A percentile compares a stretch with the other conserved stretches of the same genome.
phyloP scores from a whole-genome alignment of 495 filamentous ascomycete species.

The Xylaria curta region DNA sequence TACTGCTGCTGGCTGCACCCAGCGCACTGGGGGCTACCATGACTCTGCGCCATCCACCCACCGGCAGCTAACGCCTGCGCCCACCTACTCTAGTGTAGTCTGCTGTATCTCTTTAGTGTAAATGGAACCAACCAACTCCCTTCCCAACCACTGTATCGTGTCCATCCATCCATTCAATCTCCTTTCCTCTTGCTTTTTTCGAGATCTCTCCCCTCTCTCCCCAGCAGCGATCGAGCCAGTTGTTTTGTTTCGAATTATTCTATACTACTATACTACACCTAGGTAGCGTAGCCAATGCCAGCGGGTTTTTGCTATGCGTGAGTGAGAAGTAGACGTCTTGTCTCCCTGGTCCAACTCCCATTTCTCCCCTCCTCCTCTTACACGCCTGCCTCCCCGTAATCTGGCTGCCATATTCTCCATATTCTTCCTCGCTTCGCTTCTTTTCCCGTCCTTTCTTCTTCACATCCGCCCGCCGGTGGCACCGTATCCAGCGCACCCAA shows the following conservation, averaged over 20 bases:
- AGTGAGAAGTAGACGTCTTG: slow-evolving; percentile 9
- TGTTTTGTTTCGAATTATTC: slow-evolving; percentile 11
- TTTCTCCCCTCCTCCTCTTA: slow-evolving; percentile 16
- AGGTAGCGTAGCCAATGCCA: slow-evolving; percentile 6
- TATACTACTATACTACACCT: not conserved
- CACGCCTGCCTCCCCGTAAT: slow-evolving; percentile 19
- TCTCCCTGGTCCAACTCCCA: not conserved
- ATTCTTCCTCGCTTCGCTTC: slow-evolving; percentile 24
- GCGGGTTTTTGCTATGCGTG: slow-evolving; percentile 1
- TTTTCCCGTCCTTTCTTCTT: slow-evolving; percentile 24
- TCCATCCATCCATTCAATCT: slow-evolving; percentile 34
- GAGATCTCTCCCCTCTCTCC: slow-evolving; percentile 32
- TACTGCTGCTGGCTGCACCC: not conserved
- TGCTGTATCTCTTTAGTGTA: slow-evolving; percentile 4
- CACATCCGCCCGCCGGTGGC: slow-evolving; percentile 23
- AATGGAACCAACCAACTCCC: slow-evolving; percentile 16
- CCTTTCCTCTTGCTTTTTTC: slow-evolving; percentile 32
- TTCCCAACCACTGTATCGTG: slow-evolving; percentile 31
- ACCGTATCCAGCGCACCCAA: slow-evolving; percentile 20
- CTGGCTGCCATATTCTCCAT: slow-evolving; percentile 1
- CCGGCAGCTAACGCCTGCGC: slow-evolving; percentile 24
- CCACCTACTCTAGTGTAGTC: slow-evolving; percentile 10
- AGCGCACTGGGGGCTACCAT: slow-evolving; percentile 2
- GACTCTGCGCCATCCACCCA: slow-evolving; percentile 20
- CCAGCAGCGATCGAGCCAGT: slow-evolving; percentile 14